Percentiles rank a stretch among this genome's conserved stretches.
Evolutionary conservation across 139 green algal species (phyloP).

Genomic region (Tetradesmus lagerheimii): DNA sequence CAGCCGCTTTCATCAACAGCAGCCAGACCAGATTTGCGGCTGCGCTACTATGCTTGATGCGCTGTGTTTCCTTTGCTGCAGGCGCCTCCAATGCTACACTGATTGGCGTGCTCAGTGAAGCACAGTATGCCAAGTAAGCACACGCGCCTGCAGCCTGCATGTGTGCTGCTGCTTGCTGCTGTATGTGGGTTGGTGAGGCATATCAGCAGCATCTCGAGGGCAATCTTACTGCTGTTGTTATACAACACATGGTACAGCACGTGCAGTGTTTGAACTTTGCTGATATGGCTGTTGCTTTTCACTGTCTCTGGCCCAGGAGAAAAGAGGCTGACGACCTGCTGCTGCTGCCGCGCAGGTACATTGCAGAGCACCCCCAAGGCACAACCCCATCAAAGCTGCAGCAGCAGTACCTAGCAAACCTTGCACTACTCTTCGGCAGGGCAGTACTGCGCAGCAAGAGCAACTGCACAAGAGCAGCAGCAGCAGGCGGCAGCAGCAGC

Average conservation of each 20-base stretch:
- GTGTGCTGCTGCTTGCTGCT: no score
- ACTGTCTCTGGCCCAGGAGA: no score
- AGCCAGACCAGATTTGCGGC: no score
- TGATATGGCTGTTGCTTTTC: no score
- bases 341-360: constrained; percentile 5
- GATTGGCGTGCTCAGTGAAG: background rate
- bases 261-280: no score
- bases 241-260: no score
- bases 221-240: no score
- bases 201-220: no score
- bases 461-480: background rate
- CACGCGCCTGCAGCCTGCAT: background rate
- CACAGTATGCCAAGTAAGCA: background rate
- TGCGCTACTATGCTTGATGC: background rate
- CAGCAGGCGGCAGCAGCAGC: background rate
- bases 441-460: constrained; percentile 22
- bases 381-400: background rate
- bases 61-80: background rate
- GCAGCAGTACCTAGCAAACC: background rate
- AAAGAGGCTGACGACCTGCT: no score
- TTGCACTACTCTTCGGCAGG: constrained; percentile 24
- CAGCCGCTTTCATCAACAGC: no score
- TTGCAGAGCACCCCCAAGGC: background rate
- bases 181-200: no score
- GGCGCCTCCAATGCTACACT: background rate